Evolutionary conservation across 108 stramenopile species (phyloP), one percentile per base, ranked within the genome.

Genomic region (Asterionellopsis glacialis): DNA sequence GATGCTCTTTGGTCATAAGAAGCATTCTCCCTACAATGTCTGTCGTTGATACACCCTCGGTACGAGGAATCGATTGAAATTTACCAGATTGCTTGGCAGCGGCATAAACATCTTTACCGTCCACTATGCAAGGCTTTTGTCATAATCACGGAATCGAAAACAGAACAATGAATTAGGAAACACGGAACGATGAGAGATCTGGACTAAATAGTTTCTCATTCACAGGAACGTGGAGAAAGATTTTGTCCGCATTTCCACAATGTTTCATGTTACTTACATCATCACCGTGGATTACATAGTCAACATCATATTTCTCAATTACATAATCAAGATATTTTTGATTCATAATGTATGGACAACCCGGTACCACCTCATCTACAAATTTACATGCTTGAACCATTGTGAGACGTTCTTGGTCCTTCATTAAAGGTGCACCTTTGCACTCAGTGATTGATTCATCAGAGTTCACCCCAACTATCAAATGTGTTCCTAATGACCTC

Each of bases 21-120:
- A 99, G 59, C 94, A 99, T 98, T 16, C 99, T 68, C n/a, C 99
- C 99, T 9, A 99, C 96, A 60, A 99, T 95, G 64, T 99, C 99
- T 0, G 98, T 99, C 0, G 99, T 99, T 27, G 91, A 93, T 27
- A 99, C 96, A 11, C 99, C 98, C 69, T 99, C 98, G 15, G 98
- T 99, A n/a, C 98, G 72, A 18, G 97, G 96, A 65, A 99, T 97
- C 42, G 75, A 86, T 43, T 83, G 72, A 65, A 88, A 91, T 69
- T 75, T 78, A 18, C 89, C 90, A 45, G 83, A 61, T 55, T 63
- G 62, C 71, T 95, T 95, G 23, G 94, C 94, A 23, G 79, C 61
- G 45, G 69, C 89, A 63, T 95, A 92, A 19, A 93, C 94, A 72
- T 95, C 91, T 70, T 89, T 89, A 9, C 91, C 94, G 68, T 95